A percentile compares a stretch with the other conserved stretches of the same genome.
phyloP scores from a whole-genome alignment of 106 monocot species.

The Dioscorea alata region DNA sequence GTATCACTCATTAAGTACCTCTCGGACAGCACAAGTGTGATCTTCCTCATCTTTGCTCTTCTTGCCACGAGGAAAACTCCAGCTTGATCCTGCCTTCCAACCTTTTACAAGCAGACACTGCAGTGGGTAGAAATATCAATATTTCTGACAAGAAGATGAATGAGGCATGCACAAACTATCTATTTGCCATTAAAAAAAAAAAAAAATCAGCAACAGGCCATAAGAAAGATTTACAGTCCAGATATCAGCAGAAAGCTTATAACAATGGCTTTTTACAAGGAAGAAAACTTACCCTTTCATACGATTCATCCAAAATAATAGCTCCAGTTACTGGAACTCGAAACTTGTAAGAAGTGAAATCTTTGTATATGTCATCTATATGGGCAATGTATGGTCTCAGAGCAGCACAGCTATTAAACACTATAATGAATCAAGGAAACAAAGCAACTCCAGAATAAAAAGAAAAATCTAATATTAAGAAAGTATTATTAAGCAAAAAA shows the following conservation, averaged over 20 bases:
- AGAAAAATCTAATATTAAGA: too few relatives aligned
- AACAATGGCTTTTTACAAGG: not conserved
- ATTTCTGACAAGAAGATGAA: too few relatives aligned
- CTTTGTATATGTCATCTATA: conserved; percentile 96
- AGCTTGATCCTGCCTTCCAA: conserved; percentile 90
- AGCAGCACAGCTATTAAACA: conserved; percentile 92
- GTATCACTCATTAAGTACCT: conserved; percentile 32
- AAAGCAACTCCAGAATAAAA: too few relatives aligned
- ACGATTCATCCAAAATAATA: conserved; percentile 91
- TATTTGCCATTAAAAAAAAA: too few relatives aligned
- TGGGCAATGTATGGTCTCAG: conserved; percentile 88
- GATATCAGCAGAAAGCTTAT: too few relatives aligned
- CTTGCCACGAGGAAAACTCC: conserved; percentile 99
- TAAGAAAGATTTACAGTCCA: too few relatives aligned
- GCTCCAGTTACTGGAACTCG: conserved; percentile 93
- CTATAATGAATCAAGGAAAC: conserved; percentile 46
- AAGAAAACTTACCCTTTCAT: conserved; percentile 62
- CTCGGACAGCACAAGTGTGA: conserved; percentile 80
- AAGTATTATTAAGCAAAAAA: too few relatives aligned
- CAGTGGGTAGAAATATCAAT: conserved; percentile 7
- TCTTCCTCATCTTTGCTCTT: conserved; percentile 97
- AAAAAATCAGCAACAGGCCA: too few relatives aligned
- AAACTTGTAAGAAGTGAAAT: conserved; percentile 94
- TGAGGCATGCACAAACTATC: too few relatives aligned
- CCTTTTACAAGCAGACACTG: conserved; percentile 99